Evolutionary conservation across 257 asterid genomes (phyloP), one percentile per base, ranked within the genome.

Genomic region (Solanum rostratum): DNA sequence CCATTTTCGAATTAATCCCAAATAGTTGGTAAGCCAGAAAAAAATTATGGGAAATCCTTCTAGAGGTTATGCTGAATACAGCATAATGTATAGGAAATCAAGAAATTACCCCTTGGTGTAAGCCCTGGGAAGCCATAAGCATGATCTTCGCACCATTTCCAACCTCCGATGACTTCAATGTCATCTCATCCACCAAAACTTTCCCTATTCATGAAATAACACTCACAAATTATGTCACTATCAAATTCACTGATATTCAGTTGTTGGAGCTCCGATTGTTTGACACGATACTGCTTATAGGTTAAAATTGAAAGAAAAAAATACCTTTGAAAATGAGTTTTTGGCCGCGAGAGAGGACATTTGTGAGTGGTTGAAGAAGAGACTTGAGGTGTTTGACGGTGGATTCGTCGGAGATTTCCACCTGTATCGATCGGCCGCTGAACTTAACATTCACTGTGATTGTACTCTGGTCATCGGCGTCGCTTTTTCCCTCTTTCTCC

Each of bases 301-400:
- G 52, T n/a, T n/a, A 57, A 68, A 84, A 29, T 80, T 20, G 27
- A 68, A 43, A 13, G 4, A 59, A 59, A 59, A 69, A 76, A 30
- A 30, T 79, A 92, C 98, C 98, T 92, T 93, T 96, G 88, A 57
- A 95, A 24, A 96, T 95, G 90, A 96, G 98, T 87, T 95, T 96
- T 68, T 96, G 98, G 89, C 98, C 98, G 62, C 99, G 98, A 84
- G 94, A 89, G 78, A 96, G 98, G 86, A 95, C 99, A 90, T 96
- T 86, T 84, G 99, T 96, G 86, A 93, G 92, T 84, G 90, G 86
- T 85, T 91, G 98, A 84, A 95, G 97, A 45, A 85, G 85, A 76
- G 87, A 83, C 85, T 96, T 96, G 81, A 96, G 94, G 81, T 94
- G 91, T 84, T 90, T 92, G 85, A 95, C 85, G 83, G 93, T 92